These are phyloP conservation scores for Hypoxylon sp. DNA, from an alignment of 2,329 filamentous ascomycete species.

Conservation along the genomic window DNA sequence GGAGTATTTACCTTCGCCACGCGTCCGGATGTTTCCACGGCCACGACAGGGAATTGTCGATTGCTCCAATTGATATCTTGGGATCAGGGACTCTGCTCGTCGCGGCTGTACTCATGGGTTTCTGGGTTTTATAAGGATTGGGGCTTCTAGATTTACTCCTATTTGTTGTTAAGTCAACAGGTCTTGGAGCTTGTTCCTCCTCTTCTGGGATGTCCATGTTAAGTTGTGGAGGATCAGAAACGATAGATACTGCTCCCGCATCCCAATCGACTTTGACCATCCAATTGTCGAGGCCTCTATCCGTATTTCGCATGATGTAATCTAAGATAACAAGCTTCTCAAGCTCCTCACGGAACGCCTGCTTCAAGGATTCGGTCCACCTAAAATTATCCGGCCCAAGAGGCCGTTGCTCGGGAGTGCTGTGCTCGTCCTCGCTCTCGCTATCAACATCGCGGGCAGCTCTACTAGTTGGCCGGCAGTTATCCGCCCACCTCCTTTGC, in stretches of 20 bases:
- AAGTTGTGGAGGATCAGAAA: conserved; percentile 82
- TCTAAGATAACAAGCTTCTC: conserved; percentile 98
- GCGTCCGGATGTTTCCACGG: conserved; percentile 99
- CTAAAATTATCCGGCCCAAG: conserved; percentile 73
- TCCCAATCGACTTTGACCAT: conserved; percentile 98
- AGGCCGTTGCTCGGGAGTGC: conserved; percentile 55
- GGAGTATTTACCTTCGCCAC: conserved; percentile 68
- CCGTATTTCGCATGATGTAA: conserved; percentile 99
- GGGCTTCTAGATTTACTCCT: conserved; percentile 58
- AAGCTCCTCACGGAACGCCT: conserved; percentile 93
- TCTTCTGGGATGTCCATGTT: conserved; percentile 69
- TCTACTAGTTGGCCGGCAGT: conserved; percentile 76
- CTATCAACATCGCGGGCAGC: conserved; percentile 56
- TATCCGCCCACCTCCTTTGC: conserved; percentile 83
- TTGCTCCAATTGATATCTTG: conserved; percentile 86
- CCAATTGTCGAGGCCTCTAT: conserved; percentile 97
- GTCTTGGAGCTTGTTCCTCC: conserved; percentile 71
- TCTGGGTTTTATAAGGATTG: conserved; percentile 80
- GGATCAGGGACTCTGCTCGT: conserved; percentile 65
- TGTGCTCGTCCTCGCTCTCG: conserved; percentile 68
- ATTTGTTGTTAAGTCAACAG: conserved; percentile 66
- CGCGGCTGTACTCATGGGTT: conserved; percentile 85
- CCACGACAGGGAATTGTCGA: conserved; percentile 98
- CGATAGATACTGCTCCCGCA: conserved; percentile 85
- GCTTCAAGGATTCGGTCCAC: conserved; percentile 91